Conservation (phyloP, 805 yeast species). For the Wickerhamomyces tratensis region DNA sequence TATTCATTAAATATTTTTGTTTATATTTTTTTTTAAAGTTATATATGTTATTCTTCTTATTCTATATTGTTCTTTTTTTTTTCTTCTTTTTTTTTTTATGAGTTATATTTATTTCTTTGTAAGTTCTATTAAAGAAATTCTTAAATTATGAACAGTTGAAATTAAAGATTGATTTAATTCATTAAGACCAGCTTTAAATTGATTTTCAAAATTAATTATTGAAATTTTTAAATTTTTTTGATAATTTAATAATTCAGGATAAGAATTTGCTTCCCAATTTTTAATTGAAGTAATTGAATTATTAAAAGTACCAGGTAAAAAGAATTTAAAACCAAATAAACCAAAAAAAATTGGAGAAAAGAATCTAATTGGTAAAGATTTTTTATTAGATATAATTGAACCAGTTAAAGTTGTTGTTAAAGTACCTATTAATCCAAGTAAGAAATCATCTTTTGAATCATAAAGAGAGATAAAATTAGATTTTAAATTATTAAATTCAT, state of each 20-base stretch:
- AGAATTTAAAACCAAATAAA: slow-evolving; percentile 28
- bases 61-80: too few species aligned
- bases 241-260: slow-evolving; percentile 25
- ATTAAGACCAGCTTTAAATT: background rate
- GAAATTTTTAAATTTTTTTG: slow-evolving; percentile 16
- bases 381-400: slow-evolving; percentile 40
- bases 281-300: slow-evolving; percentile 20
- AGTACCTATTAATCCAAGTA: slow-evolving; percentile 46
- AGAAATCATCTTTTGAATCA: slow-evolving; percentile 19
- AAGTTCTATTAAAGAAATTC: background rate
- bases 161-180: too few species aligned
- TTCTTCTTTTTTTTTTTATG: too few species aligned
- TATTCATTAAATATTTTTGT: too few species aligned
- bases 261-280: slow-evolving; percentile 23
- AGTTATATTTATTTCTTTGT: too few species aligned
- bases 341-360: slow-evolving; percentile 43
- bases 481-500: slow-evolving; percentile 14
- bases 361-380: slow-evolving; percentile 40
- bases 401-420: slow-evolving; percentile 48
- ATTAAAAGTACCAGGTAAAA: slow-evolving; percentile 41
- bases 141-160: background rate
- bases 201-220: slow-evolving; percentile 10
- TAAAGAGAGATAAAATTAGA: slow-evolving; percentile 12
- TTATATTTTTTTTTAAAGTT: too few species aligned
- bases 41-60: too few species aligned